Percentiles rank a stretch among this genome's conserved stretches.
phyloP scores from a whole-genome alignment of 345 rosid genomes.

The Kernera saxatilis region DNA sequence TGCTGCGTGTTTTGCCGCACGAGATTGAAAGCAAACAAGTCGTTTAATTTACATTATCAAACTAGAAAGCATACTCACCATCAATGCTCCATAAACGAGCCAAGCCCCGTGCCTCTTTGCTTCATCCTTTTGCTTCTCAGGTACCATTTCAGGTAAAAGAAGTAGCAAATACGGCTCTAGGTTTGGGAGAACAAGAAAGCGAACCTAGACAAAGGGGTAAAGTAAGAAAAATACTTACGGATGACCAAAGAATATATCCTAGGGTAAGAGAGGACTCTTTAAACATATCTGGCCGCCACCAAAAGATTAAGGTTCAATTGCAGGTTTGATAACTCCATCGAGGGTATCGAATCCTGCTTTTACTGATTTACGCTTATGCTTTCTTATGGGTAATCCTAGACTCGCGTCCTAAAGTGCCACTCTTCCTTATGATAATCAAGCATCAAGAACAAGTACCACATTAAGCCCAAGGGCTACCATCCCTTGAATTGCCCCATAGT shows the following conservation, averaged over 20 bases:
- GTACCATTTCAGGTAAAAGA: conserved; percentile 66
- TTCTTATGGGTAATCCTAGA: background rate
- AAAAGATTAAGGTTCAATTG: background rate
- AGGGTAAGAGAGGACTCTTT: background rate
- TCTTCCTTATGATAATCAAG: background rate
- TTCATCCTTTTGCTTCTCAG: conserved; percentile 59
- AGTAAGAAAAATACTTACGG: background rate
- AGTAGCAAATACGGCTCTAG: conserved; percentile 65
- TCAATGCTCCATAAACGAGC: conserved; percentile 77
- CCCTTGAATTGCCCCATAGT: conserved; percentile 91
- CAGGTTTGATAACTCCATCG: background rate
- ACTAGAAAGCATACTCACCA: conserved; percentile 39
- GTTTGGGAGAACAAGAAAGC: conserved; percentile 72
- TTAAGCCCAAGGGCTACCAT: conserved; percentile 70
- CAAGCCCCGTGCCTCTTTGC: conserved; percentile 65
- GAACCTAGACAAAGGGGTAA: conserved; percentile 47
- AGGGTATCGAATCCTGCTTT: background rate
- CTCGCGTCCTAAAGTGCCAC: conserved; percentile 1
- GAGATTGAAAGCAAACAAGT: background rate
- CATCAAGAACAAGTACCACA: conserved; percentile 49
- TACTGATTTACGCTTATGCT: background rate
- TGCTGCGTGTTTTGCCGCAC: background rate
- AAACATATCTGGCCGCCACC: background rate
- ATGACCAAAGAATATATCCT: background rate
- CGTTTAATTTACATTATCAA: background rate